Evolutionary conservation across 345 rosid species (phyloP).

Genomic region (Dimocarpus longan): DNA sequence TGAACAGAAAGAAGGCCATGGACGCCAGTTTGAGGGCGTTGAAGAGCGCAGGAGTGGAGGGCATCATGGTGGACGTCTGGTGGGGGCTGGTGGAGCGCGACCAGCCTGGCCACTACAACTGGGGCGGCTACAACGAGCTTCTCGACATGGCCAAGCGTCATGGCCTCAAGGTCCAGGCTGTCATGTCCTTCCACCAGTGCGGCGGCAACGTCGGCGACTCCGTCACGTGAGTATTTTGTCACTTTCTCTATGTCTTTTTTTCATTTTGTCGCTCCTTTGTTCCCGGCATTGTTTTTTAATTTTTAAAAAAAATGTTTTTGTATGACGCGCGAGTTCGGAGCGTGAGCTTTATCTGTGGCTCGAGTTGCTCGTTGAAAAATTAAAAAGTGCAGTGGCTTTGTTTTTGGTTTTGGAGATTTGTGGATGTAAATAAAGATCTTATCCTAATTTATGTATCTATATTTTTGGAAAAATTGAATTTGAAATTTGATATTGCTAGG

Average conservation of each 20-base stretch:
- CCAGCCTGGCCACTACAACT: conserved; percentile 72
- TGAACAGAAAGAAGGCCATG: conserved; percentile 92
- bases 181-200: conserved; percentile 98
- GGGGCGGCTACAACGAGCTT: conserved; percentile 95
- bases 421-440: background rate
- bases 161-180: conserved; percentile 96
- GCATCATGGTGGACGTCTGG: conserved; percentile 98
- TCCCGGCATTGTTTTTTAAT: background rate
- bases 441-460: background rate
- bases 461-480: background rate
- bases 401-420: background rate
- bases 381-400: background rate
- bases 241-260: background rate
- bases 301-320: background rate
- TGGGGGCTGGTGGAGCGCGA: conserved; percentile 99
- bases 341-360: background rate
- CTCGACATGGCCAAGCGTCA: conserved; percentile 85
- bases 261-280: background rate
- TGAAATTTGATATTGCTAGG: too few relatives aligned
- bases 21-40: conserved; percentile 90
- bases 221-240: conserved; percentile 57
- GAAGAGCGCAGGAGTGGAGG: conserved; percentile 96
- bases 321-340: background rate
- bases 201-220: conserved; percentile 99
- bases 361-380: background rate